Conservation (phyloP, 2,329 filamentous ascomycete species). For the Penicillium thymicola region DNA sequence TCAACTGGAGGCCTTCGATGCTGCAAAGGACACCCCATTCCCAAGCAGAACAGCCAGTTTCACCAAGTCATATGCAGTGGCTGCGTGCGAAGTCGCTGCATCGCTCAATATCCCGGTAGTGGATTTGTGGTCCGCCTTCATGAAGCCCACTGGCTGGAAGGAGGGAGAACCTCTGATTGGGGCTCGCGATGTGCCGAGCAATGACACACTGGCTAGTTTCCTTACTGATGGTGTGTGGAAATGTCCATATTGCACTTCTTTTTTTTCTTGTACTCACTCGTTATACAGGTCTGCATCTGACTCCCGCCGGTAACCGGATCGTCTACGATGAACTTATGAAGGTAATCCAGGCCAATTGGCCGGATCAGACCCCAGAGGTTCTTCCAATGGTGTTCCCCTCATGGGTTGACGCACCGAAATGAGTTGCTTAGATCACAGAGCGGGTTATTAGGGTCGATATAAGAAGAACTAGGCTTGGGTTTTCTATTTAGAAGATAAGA, state of each 20-base stretch:
- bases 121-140: conserved; percentile 76
- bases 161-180: conserved; percentile 53
- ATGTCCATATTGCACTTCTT: neutral
- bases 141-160: conserved; percentile 60
- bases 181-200: conserved; percentile 55
- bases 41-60: conserved; percentile 57
- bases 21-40: conserved; percentile 47
- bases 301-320: conserved; percentile 54
- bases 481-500: no score
- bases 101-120: conserved; percentile 60
- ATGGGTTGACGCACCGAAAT: conserved; percentile 49
- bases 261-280: conserved; percentile 6
- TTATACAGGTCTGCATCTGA: conserved; percentile 56
- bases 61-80: conserved; percentile 64
- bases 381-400: conserved; percentile 53
- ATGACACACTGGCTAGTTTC: conserved; percentile 52
- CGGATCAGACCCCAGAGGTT: conserved; percentile 53
- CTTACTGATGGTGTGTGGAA: conserved; percentile 54
- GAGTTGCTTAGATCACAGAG: neutral
- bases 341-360: conserved; percentile 50
- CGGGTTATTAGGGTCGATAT: neutral
- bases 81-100: conserved; percentile 60
- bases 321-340: conserved; percentile 54
- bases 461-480: neutral
- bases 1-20: conserved; percentile 52